Evolutionary conservation across 2,329 filamentous ascomycete genomes (phyloP), one percentile per base, ranked within the genome.

Genomic region (Fusarium acutatum): DNA sequence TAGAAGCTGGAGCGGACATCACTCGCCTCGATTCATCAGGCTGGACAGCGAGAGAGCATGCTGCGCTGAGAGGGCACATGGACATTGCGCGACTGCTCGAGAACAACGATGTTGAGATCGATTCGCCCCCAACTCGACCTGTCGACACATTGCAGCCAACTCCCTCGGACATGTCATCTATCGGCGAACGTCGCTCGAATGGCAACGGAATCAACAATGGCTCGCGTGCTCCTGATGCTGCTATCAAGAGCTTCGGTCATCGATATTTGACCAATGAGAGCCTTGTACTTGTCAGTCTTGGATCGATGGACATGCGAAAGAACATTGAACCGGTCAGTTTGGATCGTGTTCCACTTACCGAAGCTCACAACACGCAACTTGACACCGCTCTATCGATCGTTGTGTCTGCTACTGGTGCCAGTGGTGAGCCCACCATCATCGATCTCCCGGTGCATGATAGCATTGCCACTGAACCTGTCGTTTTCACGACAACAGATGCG

Each of bases 201-300:
- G 82, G 85, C 62, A 79, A 89, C 75, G 82, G 85, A 64, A 79
- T 82, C 26, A 84, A 88, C 77, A 80, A 82, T 60, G 76, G 81
- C 26, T 81, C 86, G 11, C 87, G 90, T 57, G 83, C 87, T 12
- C 85, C 91, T 6, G 94, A 98, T 72, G 92, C 95, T 72, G 93
- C 95, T 10, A 89, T 98, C 73, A 98, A 98, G 83, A 94, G 94
- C 3, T 99, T 98, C 82, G 96, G 96, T 63, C 96, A 99, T 85
- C 91, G 96, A 60, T 99, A 98, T 82, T 88, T 99, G 57, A 97
- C 91, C 24, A 90, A 97, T 58, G 92, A 97, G 78, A 94, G 94
- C 71, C 91, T 99, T 86, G 90, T 99, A 8, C 87, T 98, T 54
- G 95, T 99, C 77, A 98, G 94, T 78, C 85, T 99, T 14, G 96